Evolutionary conservation across 2,329 filamentous ascomycete genomes (phyloP).

Genomic region (Aspergillus pseudoglaucus): DNA sequence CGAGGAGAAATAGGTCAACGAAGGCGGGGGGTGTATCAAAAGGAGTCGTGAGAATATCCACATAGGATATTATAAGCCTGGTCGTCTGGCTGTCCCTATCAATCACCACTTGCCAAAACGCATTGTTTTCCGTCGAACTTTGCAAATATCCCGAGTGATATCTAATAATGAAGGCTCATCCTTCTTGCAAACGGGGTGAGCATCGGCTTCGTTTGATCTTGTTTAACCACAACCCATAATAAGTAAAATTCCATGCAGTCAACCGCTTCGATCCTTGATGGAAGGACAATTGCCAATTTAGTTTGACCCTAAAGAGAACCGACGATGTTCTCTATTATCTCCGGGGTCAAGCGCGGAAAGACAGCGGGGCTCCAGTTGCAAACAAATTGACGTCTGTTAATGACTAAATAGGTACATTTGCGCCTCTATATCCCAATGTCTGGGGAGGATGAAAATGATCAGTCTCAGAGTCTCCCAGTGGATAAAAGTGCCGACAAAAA

Average conservation of each 20-base stretch:
- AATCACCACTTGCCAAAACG: not conserved
- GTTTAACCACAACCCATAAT: not conserved
- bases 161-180: slow-evolving; percentile 1
- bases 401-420: not conserved
- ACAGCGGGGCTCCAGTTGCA: not conserved
- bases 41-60: not conserved
- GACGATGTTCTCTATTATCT: too few species aligned
- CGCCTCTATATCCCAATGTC: not conserved
- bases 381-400: not conserved
- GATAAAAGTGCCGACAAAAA: not conserved
- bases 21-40: not conserved
- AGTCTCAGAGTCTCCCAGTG: not conserved
- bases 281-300: too few species aligned
- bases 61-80: not conserved
- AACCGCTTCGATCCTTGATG: not conserved
- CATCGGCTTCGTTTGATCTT: not conserved
- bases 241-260: not conserved
- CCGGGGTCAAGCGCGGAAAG: not conserved
- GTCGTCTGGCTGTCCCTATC: slow-evolving; percentile 1
- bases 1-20: not conserved
- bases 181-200: not conserved
- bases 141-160: not conserved
- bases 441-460: not conserved
- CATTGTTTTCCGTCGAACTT: slow-evolving; percentile 1
- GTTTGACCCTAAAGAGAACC: too few species aligned